phyloP scores from a whole-genome alignment of 371 early-diverging fungal genomes.

The Batrachochytrium dendrobatidis region DNA sequence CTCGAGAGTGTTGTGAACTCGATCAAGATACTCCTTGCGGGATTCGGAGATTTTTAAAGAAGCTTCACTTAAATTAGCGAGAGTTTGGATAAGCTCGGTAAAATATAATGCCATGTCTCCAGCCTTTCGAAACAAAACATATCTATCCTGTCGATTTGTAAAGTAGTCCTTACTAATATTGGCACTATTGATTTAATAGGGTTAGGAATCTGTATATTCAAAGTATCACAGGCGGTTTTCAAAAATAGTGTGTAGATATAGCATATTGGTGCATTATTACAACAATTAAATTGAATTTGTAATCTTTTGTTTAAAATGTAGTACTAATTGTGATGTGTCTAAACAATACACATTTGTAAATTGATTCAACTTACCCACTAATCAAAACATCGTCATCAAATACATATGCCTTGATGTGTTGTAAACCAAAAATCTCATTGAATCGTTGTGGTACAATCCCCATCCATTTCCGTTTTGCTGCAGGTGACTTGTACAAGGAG shows the following conservation, averaged over 20 bases:
- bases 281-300: too few species aligned
- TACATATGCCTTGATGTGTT: slow-evolving; percentile 88
- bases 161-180: slow-evolving; percentile 93
- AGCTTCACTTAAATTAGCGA: slow-evolving; percentile 39
- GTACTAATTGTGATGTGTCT: too few species aligned
- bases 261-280: too few species aligned
- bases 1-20: background rate
- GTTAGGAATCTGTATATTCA: too few species aligned
- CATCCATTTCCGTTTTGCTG: slow-evolving; percentile 1
- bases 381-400: slow-evolving; percentile 84
- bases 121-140: slow-evolving; percentile 58
- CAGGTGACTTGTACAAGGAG: slow-evolving; percentile 30
- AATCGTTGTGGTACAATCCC: slow-evolving; percentile 66
- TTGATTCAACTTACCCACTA: slow-evolving; percentile 70
- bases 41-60: background rate
- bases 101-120: slow-evolving; percentile 61
- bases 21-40: background rate
- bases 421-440: slow-evolving; percentile 87
- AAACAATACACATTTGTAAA: too few species aligned
- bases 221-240: too few species aligned
- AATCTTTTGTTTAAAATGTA: too few species aligned
- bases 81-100: slow-evolving; percentile 49
- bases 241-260: too few species aligned
- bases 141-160: slow-evolving; percentile 90
- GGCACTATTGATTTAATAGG: too few species aligned